Evolutionary conservation across 352 stramenopile species (phyloP), one percentile per base, ranked within the genome.

Genomic region (Globisporangium polare): DNA sequence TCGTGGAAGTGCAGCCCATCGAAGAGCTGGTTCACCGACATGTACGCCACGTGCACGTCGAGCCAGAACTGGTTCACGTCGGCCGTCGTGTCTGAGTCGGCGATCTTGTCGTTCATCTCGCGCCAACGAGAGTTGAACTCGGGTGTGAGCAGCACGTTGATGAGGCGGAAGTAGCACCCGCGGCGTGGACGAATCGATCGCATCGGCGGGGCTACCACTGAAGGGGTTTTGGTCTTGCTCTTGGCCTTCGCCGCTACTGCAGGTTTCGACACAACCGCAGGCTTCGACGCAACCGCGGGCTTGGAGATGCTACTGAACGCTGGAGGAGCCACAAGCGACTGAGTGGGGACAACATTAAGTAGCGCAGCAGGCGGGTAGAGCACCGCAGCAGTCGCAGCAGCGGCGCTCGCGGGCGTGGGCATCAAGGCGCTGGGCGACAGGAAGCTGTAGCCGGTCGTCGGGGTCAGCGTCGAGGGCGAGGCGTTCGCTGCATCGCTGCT

Each of bases 101-200:
- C 35, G 24, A 31, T 43, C 13, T n/a, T 26, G 60, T 49, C 8
- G 43, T 50, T 43, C 75, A 88, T 87, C 29, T 86, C 76, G 20
- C 37, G 29, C 80, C 80, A 90, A 5, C 78, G 76, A 6, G 55
- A 53, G 47, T 74, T 78, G 45, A 87, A 90, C 9, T 79, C 69
- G 35, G 76, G 73, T 62, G 75, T 88, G 26, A 88, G 62, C 41
- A 90, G 64, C 43, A 86, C 75, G 54, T 90, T 90, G 33, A 90
- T 84, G 15, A 90, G 66, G 37, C 80, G 80, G 65, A 90, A 90
- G 53, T 78, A 78, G 47, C 80, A 90, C 41, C 78, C 73, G 39
- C 80, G 80, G 24, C 75, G 77, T 8, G 75, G 58, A 20, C 77
- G 75, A 15, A 68, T 60, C 31, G 51, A 39, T 31, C 52, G 43